A percentile compares a stretch with the other conserved stretches of the same genome.
Conservation (phyloP, 78 protist species). For the Salpingoeca rosetta region DNA sequence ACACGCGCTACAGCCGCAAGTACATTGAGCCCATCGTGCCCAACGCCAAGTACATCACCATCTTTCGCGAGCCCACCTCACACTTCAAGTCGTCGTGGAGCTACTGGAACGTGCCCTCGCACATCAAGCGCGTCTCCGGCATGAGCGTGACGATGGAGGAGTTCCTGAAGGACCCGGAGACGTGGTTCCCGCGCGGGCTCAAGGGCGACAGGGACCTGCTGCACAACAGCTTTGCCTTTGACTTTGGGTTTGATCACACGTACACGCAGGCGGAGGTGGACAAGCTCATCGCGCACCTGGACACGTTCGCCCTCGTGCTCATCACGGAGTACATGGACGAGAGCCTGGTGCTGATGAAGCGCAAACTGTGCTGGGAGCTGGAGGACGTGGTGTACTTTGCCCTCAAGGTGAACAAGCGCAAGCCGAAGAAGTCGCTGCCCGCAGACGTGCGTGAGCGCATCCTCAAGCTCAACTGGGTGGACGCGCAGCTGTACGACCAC, state of each 20-base stretch:
- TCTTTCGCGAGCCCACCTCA: not conserved
- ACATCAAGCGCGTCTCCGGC: not conserved
- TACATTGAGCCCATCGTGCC: not conserved
- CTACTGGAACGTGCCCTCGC: not conserved
- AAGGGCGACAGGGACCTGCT: not conserved
- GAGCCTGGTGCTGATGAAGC: not conserved
- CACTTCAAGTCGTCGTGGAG: not conserved
- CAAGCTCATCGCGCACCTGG: not conserved
- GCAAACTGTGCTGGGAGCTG: not conserved
- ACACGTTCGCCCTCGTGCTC: not conserved
- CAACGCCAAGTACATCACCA: not conserved
- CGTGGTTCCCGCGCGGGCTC: not conserved
- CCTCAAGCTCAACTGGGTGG: not conserved
- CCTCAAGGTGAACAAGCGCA: not conserved
- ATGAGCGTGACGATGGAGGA: not conserved
- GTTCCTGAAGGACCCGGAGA: not conserved
- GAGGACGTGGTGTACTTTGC: not conserved
- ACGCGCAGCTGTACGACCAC: not conserved
- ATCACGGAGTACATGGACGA: not conserved
- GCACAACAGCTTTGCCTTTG: not conserved
- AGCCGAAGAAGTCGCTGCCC: not conserved
- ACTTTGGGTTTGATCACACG: not conserved
- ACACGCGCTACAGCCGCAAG: not conserved
- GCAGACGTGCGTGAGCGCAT: not conserved
- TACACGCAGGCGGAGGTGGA: not conserved